phyloP scores from a whole-genome alignment of 345 rosid genomes.

The Citrus hindsii region DNA sequence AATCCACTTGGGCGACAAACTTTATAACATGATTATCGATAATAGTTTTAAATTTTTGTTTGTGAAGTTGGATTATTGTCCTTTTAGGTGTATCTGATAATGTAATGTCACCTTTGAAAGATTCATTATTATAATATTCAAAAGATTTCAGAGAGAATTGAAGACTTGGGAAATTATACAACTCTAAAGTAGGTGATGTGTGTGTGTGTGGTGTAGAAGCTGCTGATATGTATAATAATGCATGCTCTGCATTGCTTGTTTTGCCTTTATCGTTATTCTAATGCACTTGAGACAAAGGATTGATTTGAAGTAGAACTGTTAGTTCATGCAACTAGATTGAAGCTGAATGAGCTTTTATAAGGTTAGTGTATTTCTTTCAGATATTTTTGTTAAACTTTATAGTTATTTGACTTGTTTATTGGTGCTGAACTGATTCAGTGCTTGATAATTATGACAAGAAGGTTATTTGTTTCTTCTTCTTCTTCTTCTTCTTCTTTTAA shows the following conservation, averaged over 20 bases:
- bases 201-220: not conserved
- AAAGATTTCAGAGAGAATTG: not conserved
- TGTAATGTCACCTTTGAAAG: constrained; percentile 10
- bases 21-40: constrained; percentile 16
- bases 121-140: constrained; percentile 7
- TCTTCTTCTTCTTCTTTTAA: not conserved
- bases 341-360: not conserved
- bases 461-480: not conserved
- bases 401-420: not conserved
- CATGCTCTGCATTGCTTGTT: not conserved
- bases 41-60: constrained; percentile 8
- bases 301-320: not conserved
- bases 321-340: not conserved
- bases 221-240: not conserved
- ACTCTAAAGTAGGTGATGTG: not conserved
- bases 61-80: constrained; percentile 16
- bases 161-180: not conserved
- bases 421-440: not conserved
- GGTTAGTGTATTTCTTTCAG: not conserved
- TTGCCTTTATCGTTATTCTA: not conserved
- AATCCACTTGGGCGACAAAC: constrained; percentile 29
- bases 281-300: not conserved
- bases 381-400: not conserved
- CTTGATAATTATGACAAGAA: not conserved
- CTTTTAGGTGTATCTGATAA: constrained; percentile 7